These are phyloP conservation scores for Allantophomopsis lycopodina DNA, from an alignment of 2,329 filamentous ascomycete species.

Conservation along the genomic window DNA sequence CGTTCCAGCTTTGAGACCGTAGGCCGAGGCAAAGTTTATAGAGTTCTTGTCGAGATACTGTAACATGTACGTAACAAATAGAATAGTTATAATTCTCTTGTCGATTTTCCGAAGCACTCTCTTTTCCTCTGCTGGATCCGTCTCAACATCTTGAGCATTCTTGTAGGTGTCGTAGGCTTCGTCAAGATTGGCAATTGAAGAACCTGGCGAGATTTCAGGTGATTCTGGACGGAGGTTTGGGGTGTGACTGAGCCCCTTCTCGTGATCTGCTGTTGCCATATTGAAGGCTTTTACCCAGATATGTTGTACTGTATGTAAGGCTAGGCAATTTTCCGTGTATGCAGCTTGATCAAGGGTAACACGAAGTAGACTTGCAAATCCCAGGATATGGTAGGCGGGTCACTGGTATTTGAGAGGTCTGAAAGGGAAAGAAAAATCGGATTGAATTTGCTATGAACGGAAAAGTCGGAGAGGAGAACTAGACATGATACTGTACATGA, in stretches of 20 bases:
- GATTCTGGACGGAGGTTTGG: constrained; percentile 1
- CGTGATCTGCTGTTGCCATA: constrained; percentile 2
- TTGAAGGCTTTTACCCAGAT: no score
- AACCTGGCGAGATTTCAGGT: constrained; percentile 6
- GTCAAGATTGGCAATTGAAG: constrained; percentile 15
- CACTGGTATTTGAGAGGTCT: no score
- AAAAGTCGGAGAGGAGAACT: no score
- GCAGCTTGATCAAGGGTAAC: no score
- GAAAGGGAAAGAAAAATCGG: no score
- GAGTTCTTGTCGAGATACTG: constrained; percentile 2
- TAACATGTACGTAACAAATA: constrained; percentile 39
- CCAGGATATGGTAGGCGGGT: no score
- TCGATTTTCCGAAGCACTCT: constrained; percentile 41
- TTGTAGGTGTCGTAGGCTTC: constrained; percentile 23
- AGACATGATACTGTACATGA: no score
- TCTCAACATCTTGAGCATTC: constrained; percentile 12
- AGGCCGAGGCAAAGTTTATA: constrained; percentile 26
- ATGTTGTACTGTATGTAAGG: no score
- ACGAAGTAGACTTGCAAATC: no score
- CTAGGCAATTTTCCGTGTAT: no score
- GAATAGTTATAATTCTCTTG: constrained; percentile 34
- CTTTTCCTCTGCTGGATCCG: constrained; percentile 14
- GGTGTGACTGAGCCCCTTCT: constrained; percentile 4
- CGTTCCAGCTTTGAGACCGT: constrained; percentile 26
- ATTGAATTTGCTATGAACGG: no score